Evolutionary conservation across 306 rosid genomes (phyloP).

Genomic region (Prunus fruticosa): DNA sequence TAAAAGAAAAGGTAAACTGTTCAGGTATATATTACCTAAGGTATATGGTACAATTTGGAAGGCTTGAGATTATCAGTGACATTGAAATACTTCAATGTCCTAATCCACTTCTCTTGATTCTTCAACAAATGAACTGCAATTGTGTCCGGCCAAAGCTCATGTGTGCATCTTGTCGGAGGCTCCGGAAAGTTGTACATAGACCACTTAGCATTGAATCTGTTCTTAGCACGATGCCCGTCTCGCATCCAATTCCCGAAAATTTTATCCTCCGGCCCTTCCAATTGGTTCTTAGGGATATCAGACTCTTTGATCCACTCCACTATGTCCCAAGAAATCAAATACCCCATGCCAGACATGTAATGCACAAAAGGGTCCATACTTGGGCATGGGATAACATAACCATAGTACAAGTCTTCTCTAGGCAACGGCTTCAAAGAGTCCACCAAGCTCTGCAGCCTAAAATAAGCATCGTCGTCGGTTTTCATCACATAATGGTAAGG

Average conservation of each 20-base stretch:
- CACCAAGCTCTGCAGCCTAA: slow-evolving; percentile 59
- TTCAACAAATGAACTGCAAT: slow-evolving; percentile 93
- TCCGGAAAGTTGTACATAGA: slow-evolving; percentile 89
- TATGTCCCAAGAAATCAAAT: slow-evolving; percentile 84
- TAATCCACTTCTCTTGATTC: slow-evolving; percentile 82
- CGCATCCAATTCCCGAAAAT: slow-evolving; percentile 81
- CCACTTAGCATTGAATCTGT: slow-evolving; percentile 90
- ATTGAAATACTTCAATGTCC: slow-evolving; percentile 63
- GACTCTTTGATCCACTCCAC: slow-evolving; percentile 82
- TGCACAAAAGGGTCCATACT: slow-evolving; percentile 88
- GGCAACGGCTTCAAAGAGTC: slow-evolving; percentile 61
- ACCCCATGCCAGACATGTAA: slow-evolving; percentile 99
- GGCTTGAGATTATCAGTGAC: slow-evolving; percentile 56
- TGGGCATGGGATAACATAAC: slow-evolving; percentile 86
- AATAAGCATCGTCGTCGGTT: slow-evolving; percentile 73
- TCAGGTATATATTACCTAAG: slow-evolving; percentile 16
- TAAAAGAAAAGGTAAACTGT: neutral
- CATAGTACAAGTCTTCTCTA: slow-evolving; percentile 80
- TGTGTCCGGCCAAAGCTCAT: slow-evolving; percentile 76
- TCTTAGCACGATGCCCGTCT: slow-evolving; percentile 51
- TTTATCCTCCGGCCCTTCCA: slow-evolving; percentile 86
- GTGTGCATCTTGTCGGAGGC: slow-evolving; percentile 70
- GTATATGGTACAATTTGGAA: slow-evolving; percentile 75
- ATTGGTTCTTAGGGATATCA: slow-evolving; percentile 63
- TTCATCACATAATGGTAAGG: slow-evolving; percentile 93